phyloP scores from a whole-genome alignment of 1,284 basidiomycete species.

The Ustilago crameri region DNA sequence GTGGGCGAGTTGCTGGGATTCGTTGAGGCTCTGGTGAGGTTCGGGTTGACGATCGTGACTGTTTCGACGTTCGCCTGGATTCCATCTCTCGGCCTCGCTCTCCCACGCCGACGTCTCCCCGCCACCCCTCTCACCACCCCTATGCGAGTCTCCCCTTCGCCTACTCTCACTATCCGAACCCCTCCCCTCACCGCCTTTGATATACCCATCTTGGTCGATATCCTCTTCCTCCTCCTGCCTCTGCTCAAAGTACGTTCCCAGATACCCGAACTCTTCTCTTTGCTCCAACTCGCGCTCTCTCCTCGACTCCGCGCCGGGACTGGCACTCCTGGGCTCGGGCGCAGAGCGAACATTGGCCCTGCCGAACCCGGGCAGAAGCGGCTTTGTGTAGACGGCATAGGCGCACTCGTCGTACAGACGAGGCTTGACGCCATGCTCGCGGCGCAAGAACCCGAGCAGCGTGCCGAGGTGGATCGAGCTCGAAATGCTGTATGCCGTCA shows the following conservation, averaged over 20 bases:
- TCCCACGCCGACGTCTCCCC: slow-evolving; percentile 53
- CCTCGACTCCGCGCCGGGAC: slow-evolving; percentile 74
- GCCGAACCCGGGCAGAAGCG: slow-evolving; percentile 89
- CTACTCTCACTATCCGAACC: slow-evolving; percentile 49
- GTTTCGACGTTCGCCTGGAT: slow-evolving; percentile 13
- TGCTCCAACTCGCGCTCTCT: slow-evolving; percentile 78
- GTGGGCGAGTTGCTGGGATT: slow-evolving; percentile 18
- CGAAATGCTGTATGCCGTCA: slow-evolving; percentile 80
- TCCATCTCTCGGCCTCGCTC: slow-evolving; percentile 53
- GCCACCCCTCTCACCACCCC: slow-evolving; percentile 24
- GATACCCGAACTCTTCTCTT: slow-evolving; percentile 88
- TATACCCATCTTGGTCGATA: slow-evolving; percentile 65
- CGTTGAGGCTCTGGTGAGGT: slow-evolving; percentile 7
- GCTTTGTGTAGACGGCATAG: slow-evolving; percentile 91
- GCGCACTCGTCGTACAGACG: slow-evolving; percentile 91
- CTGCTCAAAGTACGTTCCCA: slow-evolving; percentile 72
- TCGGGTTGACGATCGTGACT: slow-evolving; percentile 24
- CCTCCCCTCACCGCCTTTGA: slow-evolving; percentile 61
- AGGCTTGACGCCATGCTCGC: slow-evolving; percentile 90
- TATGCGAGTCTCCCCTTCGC: slow-evolving; percentile 23
- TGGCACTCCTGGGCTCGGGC: slow-evolving; percentile 72
- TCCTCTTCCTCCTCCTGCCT: slow-evolving; percentile 59
- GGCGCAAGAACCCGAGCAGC: slow-evolving; percentile 77
- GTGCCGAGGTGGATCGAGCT: slow-evolving; percentile 72
- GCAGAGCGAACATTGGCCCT: slow-evolving; percentile 86